Base-by-base conservation (phyloP, 768 basidiomycete genomes). In the Mycena albidolilacea region DNA sequence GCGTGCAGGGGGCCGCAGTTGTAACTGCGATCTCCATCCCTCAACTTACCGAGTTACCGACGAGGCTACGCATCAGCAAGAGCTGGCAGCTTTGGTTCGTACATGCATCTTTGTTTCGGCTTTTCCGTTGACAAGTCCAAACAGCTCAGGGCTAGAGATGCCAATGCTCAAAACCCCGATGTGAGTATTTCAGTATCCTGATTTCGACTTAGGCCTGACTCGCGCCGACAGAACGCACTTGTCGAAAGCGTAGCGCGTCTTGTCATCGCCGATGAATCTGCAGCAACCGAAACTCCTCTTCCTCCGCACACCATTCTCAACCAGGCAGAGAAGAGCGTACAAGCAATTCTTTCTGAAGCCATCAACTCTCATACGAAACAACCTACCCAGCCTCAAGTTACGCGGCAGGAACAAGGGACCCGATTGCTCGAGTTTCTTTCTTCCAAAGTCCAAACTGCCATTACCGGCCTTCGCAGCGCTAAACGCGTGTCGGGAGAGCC, bases 131-230 rank as follows among this genome's bases (percentile, higher is more conserved):
- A 63, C 62, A 30, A 35, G 62, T 63, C 44, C n/a, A 48, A 52
- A 30, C 30, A 52, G 48, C 12, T 44, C 8, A 64, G 37, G 48
- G 30, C 43, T 21, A 7, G 21, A 15, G 59, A 41, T 7, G 39
- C 43, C 5, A 62, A 62, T 48, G 61, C 37, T 39, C 15, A 15
- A 37, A 3, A 48, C 14, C 3, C 19, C 19, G 44, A 50, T 8
- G 64, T 41, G 15, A n/a, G 52, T 50, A 55, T 55, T 43, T 30
- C 3, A 23, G 35, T 54, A 30, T 65, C 12, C 17, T 43, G 23
- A n/a, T 30, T 50, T 39, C 12, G 21, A 23, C 52, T 41, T 43
- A 39, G 38, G 37, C 44, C 63, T 64, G 63, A 64, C 63, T n/a
- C n/a, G 48, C 63, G 23, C 15, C 48, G 39, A 52, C 48, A 64